phyloP scores from a whole-genome alignment of 2,329 filamentous ascomycete genomes.

The Zelopaecilomyces penicillatus region DNA sequence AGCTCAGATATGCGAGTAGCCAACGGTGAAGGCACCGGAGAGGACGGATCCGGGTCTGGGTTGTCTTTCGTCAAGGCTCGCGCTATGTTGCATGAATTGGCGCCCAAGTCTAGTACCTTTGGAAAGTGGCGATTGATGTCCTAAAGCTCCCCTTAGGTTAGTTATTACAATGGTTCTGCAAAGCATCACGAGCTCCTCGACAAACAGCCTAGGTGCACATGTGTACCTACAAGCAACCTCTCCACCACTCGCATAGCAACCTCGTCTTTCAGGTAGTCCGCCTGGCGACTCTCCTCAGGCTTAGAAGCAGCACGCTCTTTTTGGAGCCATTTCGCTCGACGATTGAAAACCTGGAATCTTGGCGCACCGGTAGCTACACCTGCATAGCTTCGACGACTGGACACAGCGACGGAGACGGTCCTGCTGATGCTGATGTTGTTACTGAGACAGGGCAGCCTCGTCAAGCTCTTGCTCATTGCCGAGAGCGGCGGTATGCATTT shows the following conservation, averaged over 20 bases:
- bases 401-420: conserved; percentile 9
- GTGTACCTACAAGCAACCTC: conserved; percentile 58
- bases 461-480: conserved; percentile 18
- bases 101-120: conserved; percentile 81
- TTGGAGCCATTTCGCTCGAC: conserved; percentile 78
- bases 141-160: conserved; percentile 30
- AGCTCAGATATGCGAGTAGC: conserved; percentile 64
- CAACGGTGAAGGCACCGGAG: conserved; percentile 56
- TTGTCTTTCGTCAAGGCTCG: conserved; percentile 66
- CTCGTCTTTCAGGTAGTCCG: conserved; percentile 91
- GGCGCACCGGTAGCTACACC: conserved; percentile 69
- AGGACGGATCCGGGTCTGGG: conserved; percentile 50
- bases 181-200: not conserved
- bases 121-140: conserved; percentile 88
- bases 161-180: not conserved
- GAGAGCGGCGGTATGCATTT: conserved; percentile 17
- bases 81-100: conserved; percentile 92
- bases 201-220: too few species aligned
- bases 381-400: conserved; percentile 55
- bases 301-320: conserved; percentile 76
- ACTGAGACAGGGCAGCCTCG: conserved; percentile 12
- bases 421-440: not conserved
- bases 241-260: conserved; percentile 79
- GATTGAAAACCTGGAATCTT: conserved; percentile 85
- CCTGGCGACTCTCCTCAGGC: conserved; percentile 62